These are phyloP conservation scores for Tetracentron sinense DNA, from an alignment of 164 flowering plant genomes.

Conservation along the genomic window DNA sequence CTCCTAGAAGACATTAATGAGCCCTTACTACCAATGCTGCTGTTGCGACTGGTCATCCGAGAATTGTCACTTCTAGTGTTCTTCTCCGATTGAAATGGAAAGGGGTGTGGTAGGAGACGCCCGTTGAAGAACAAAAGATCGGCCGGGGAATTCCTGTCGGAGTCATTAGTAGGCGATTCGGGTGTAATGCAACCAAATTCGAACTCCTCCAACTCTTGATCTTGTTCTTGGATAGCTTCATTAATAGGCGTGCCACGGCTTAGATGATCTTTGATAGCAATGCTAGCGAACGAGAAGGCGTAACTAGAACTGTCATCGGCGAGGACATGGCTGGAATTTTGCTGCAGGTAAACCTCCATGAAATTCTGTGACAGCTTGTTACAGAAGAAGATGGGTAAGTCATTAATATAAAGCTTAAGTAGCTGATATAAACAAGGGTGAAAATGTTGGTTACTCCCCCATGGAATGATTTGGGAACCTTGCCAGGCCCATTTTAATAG, in stretches of 20 bases:
- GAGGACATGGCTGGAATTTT: not conserved
- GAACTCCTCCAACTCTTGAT: constrained; percentile 30
- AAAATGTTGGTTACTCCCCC: constrained; percentile 8
- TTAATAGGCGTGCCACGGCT: too few species aligned
- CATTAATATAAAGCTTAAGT: constrained; percentile 11
- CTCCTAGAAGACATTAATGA: constrained; percentile 53
- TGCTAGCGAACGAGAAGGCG: constrained; percentile 36
- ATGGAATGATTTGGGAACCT: constrained; percentile 23
- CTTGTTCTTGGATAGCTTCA: too few species aligned
- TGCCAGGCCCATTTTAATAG: constrained; percentile 7
- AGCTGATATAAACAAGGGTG: constrained; percentile 15
- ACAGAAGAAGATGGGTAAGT: not conserved
- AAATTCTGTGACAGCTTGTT: constrained; percentile 2
- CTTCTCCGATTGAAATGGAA: constrained; percentile 32
- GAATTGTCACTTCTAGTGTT: not conserved
- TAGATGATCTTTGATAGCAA: constrained; percentile 19
- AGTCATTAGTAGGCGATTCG: constrained; percentile 38
- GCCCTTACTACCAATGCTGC: constrained; percentile 52
- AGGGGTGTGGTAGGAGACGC: constrained; percentile 52
- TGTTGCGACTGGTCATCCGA: constrained; percentile 28
- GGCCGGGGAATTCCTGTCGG: constrained; percentile 45
- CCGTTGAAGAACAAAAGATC: constrained; percentile 70
- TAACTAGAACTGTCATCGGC: constrained; percentile 23
- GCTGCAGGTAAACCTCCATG: constrained; percentile 23
- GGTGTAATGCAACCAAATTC: constrained; percentile 46